Evolutionary conservation across 2,329 filamentous ascomycete genomes (phyloP).

Genomic region (Elsinoe australis): DNA sequence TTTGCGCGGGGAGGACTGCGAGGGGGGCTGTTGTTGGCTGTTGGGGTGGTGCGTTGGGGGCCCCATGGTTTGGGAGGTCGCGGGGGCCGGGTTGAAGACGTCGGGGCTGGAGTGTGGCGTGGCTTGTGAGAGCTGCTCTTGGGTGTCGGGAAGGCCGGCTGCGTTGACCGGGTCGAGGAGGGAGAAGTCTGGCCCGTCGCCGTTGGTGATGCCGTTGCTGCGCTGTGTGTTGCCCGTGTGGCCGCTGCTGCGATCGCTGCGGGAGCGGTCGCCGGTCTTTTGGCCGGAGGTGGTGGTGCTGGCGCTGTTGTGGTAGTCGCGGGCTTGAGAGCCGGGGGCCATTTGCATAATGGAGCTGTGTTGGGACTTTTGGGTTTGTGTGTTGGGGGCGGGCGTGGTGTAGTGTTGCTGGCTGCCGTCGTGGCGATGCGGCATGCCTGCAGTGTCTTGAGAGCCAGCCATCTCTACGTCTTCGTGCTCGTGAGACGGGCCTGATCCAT

Average conservation of each 20-base stretch:
- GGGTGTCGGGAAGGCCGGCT: slow-evolving; percentile 57
- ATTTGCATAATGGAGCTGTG: slow-evolving; percentile 54
- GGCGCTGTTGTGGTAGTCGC: slow-evolving; percentile 71
- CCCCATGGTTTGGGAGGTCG: slow-evolving; percentile 29
- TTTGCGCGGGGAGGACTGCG: slow-evolving; percentile 8
- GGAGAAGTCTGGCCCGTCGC: slow-evolving; percentile 50
- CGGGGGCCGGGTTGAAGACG: slow-evolving; percentile 22
- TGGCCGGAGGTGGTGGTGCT: slow-evolving; percentile 81
- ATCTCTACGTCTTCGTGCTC: slow-evolving; percentile 39
- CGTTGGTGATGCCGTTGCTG: slow-evolving; percentile 53
- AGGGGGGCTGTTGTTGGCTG: slow-evolving; percentile 18
- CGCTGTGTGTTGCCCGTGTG: slow-evolving; percentile 60
- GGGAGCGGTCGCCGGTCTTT: slow-evolving; percentile 58
- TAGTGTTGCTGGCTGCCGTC: slow-evolving; percentile 30
- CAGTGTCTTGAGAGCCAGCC: slow-evolving; percentile 36
- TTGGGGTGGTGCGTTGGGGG: slow-evolving; percentile 25
- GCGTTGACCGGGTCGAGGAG: slow-evolving; percentile 39
- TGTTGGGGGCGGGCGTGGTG: slow-evolving; percentile 37
- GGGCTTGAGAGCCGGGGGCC: slow-evolving; percentile 49
- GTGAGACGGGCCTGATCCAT: slow-evolving; percentile 35
- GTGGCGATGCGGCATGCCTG: slow-evolving; percentile 28
- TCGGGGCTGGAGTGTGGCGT: slow-evolving; percentile 35
- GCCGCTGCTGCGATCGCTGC: slow-evolving; percentile 43
- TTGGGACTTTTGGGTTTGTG: slow-evolving; percentile 52
- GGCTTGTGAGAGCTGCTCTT: slow-evolving; percentile 38